Evolutionary conservation across 345 rosid species (phyloP).

Genomic region (Toxicodendron radicans): DNA sequence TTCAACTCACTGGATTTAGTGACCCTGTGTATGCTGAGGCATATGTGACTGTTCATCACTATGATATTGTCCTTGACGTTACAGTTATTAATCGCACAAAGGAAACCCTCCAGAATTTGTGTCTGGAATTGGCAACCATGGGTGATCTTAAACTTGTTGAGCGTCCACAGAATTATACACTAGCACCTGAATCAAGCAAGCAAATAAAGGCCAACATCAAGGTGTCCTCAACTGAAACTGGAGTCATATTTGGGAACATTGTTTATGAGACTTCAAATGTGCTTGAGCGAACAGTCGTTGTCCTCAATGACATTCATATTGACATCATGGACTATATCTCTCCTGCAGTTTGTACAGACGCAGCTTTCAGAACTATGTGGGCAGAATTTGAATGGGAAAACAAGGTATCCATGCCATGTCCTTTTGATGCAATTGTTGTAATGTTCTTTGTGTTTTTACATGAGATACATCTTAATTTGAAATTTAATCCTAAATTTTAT

Average conservation of each 20-base stretch:
- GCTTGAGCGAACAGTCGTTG: constrained; percentile 81
- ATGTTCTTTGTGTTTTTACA: neutral
- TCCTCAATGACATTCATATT: constrained; percentile 90
- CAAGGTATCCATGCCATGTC: constrained; percentile 55
- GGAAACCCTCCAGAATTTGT: constrained; percentile 95
- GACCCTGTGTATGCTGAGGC: constrained; percentile 99
- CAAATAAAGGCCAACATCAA: constrained; percentile 98
- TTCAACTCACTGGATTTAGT: constrained; percentile 98
- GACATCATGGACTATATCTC: constrained; percentile 98
- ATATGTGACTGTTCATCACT: constrained; percentile 93
- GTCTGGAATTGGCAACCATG: constrained; percentile 97
- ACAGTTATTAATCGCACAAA: constrained; percentile 94
- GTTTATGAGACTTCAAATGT: constrained; percentile 95
- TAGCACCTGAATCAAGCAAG: constrained; percentile 92
- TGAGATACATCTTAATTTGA: neutral
- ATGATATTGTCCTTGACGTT: constrained; percentile 95
- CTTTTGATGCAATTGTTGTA: neutral
- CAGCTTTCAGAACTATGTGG: constrained; percentile 97
- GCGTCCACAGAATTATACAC: constrained; percentile 94
- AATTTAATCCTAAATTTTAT: neutral
- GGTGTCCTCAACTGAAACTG: constrained; percentile 98
- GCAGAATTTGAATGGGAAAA: constrained; percentile 99
- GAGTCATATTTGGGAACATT: constrained; percentile 95
- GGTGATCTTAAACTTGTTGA: constrained; percentile 99
- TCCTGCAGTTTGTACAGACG: constrained; percentile 87